Evolutionary conservation across 495 filamentous ascomycete species (phyloP), one percentile per base, ranked within the genome.

Genomic region (Lasiosphaeria miniovina): DNA sequence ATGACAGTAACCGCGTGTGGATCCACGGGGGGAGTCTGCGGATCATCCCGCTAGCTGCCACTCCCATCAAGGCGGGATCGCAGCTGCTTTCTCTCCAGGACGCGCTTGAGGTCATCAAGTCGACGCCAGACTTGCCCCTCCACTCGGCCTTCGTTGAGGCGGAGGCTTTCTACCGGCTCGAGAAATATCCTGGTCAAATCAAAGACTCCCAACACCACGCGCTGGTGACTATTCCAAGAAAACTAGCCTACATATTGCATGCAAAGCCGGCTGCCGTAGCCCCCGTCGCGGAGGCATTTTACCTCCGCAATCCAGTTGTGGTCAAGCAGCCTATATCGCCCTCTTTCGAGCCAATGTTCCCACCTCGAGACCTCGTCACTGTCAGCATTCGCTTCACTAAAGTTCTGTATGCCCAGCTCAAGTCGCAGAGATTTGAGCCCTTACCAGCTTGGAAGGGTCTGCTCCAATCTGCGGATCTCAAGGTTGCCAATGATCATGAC

Each of bases 361-460:
- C 85, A 4, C 90, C 91, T 0, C 71, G 77, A 45, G 94, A 98
- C 66, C 80, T 92, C 38, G 90, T 97, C 24, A 88, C 84, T 0
- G 79, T 93, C 32, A 89, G 85, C 56, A 81, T 89, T 6, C 84
- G 82, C 17, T 96, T 98, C 70, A 96, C 93, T 0, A 90, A 87
- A 68, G 85, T 93, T 3, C 86, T 95, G 38, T 98, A 88, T 74
- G 95, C 95, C 24, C 94, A 98, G 66, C 75, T 98, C 14, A 90
- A 88, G 64, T 88, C 88, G n/a, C 94, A 98, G 71, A 80, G 84
- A n/a, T 98, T 96, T 62, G 75, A 76, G 0, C 68, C 84, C 3
- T 90, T 93, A 34, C 77, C 78, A 7, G 76, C 74, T 7, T 93
- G 91, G 91, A 75, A 72, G 7, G 8, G 58, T 7, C 36, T 75